Conservation (phyloP, 306 rosid species). For the Vigna hirtella region DNA sequence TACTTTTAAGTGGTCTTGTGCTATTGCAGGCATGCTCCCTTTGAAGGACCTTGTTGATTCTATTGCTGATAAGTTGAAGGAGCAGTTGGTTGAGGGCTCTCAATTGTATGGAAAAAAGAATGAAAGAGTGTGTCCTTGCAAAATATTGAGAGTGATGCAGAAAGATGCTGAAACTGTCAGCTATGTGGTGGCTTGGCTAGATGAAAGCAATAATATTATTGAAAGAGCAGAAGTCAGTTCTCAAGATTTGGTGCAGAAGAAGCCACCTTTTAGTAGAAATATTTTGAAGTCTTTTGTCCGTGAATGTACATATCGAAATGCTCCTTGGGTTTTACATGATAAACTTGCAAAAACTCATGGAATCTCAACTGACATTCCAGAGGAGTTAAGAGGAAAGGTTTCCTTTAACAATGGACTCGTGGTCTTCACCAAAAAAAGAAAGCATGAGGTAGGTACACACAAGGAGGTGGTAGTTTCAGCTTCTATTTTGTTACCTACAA, state of each 20-base stretch:
- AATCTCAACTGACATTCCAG: constrained; percentile 75
- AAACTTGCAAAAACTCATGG: constrained; percentile 78
- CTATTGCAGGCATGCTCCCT: constrained; percentile 76
- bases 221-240: constrained; percentile 55
- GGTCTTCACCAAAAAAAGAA: constrained; percentile 72
- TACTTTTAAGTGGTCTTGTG: constrained; percentile 27
- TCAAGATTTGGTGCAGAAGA: constrained; percentile 75
- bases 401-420: constrained; percentile 67
- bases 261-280: constrained; percentile 78
- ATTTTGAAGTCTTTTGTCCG: constrained; percentile 85
- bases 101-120: constrained; percentile 78
- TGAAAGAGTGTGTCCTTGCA: constrained; percentile 62
- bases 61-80: constrained; percentile 72
- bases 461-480: constrained; percentile 43
- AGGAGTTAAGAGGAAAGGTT: constrained; percentile 65
- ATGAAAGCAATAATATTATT: constrained; percentile 64
- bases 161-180: constrained; percentile 51
- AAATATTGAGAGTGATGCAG: constrained; percentile 64
- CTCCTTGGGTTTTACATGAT: constrained; percentile 90
- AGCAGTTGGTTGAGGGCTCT: constrained; percentile 68
- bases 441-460: constrained; percentile 50
- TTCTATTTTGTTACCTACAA: constrained; percentile 9
- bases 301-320: constrained; percentile 87
- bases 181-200: constrained; percentile 86
- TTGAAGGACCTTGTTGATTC: constrained; percentile 85